A percentile compares a stretch with the other conserved stretches of the same genome.
Conservation (phyloP, 106 monocot species). For the Dioscorea dumetorum region DNA sequence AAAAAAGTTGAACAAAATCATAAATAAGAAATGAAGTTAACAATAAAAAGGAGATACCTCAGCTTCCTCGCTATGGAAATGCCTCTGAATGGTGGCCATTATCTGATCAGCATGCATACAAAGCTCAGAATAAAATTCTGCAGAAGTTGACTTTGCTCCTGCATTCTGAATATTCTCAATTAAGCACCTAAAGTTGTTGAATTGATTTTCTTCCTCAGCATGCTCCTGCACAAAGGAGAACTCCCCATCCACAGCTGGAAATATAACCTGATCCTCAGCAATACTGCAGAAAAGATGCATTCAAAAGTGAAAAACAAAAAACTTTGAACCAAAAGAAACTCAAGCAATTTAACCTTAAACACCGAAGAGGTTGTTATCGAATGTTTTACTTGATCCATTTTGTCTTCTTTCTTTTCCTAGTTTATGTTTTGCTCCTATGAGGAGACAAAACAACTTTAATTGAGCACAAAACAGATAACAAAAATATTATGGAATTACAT, state of each 20-base stretch:
- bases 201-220: slow-evolving; percentile 87
- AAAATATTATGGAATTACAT: too few species aligned
- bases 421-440: too few species aligned
- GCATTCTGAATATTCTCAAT: slow-evolving; percentile 87
- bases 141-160: slow-evolving; percentile 66
- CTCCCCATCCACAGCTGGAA: slow-evolving; percentile 88
- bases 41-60: slow-evolving; percentile 34
- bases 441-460: too few species aligned
- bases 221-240: slow-evolving; percentile 84
- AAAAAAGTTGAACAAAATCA: background rate
- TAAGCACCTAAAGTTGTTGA: slow-evolving; percentile 77
- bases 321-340: too few species aligned
- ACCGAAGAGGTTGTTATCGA: too few species aligned
- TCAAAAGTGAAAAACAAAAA: too few species aligned
- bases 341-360: too few species aligned
- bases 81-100: slow-evolving; percentile 84
- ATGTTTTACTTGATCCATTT: too few species aligned
- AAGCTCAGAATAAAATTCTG: slow-evolving; percentile 78
- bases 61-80: slow-evolving; percentile 77
- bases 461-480: too few species aligned
- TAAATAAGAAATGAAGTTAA: background rate
- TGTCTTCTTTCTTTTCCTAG: too few species aligned
- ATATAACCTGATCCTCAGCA: slow-evolving; percentile 98
- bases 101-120: slow-evolving; percentile 95
- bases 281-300: slow-evolving; percentile 40